phyloP scores from a whole-genome alignment of 148 eudicot species.

The Silene conica region DNA sequence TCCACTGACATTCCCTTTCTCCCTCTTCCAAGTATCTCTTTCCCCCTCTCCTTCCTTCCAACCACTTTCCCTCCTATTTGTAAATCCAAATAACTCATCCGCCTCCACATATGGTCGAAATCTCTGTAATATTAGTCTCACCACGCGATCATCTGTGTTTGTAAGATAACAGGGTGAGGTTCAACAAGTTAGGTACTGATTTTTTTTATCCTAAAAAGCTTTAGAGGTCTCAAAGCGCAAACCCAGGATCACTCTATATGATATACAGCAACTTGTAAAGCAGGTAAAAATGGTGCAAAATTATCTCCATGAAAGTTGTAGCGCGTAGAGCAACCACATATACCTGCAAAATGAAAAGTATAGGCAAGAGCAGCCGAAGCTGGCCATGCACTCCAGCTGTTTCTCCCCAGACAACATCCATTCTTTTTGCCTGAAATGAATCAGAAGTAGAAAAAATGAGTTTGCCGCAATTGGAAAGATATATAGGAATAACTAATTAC shows the following conservation, averaged over 20 bases:
- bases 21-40: no score
- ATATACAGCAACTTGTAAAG: neutral
- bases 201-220: neutral
- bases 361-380: slow-evolving; percentile 41
- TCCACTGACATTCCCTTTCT: no score
- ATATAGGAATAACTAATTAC: neutral
- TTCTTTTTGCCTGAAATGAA: slow-evolving; percentile 44
- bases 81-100: no score
- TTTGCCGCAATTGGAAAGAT: neutral
- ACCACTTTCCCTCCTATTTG: no score
- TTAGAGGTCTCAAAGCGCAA: neutral
- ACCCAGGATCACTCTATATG: neutral
- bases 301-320: neutral
- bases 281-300: neutral
- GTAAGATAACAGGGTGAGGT: neutral
- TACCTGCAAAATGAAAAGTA: slow-evolving; percentile 55
- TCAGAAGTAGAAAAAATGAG: neutral
- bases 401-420: slow-evolving; percentile 62
- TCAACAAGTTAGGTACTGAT: neutral
- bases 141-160: neutral
- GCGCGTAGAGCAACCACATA: neutral
- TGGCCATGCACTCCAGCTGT: slow-evolving; percentile 51
- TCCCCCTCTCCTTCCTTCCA: no score
- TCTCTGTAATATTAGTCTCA: no score
- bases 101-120: no score